Percentiles rank a stretch among this genome's conserved stretches.
Evolutionary conservation across 192 early-diverging fungal genomes (phyloP).

Genomic region (Pilaira anomala): DNA sequence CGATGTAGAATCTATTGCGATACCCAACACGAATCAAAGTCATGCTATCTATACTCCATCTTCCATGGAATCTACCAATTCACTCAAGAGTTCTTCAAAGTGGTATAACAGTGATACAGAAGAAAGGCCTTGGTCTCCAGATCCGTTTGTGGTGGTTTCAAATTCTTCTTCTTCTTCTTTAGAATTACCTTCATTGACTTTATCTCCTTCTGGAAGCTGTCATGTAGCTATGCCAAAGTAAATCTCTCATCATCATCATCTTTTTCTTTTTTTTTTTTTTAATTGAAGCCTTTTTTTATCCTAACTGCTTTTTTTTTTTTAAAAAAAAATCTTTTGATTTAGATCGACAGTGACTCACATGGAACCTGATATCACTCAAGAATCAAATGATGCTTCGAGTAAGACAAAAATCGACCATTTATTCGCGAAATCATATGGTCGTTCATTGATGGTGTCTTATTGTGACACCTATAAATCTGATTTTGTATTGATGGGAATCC

Average conservation of each 20-base stretch:
- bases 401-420: conserved; percentile 39
- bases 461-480: conserved; percentile 52
- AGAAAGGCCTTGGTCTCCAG: conserved; percentile 10
- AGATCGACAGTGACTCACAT: conserved; percentile 36
- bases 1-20: conserved; percentile 20
- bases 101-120: conserved; percentile 12
- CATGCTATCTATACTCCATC: not conserved
- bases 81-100: conserved; percentile 1
- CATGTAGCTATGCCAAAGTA: conserved; percentile 26
- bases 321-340: conserved; percentile 13
- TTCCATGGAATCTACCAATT: conserved; percentile 13
- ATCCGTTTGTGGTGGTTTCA: not conserved
- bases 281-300: not conserved
- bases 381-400: conserved; percentile 31
- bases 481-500: conserved; percentile 57
- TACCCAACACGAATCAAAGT: conserved; percentile 13
- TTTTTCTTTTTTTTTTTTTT: not conserved
- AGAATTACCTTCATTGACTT: not conserved
- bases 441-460: conserved; percentile 55
- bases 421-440: conserved; percentile 55
- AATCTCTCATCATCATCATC: too few species aligned
- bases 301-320: not conserved
- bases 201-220: conserved; percentile 17
- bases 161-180: not conserved
- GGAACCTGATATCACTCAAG: conserved; percentile 35